Evolutionary conservation across 768 basidiomycete species (phyloP), one percentile per base, ranked within the genome.

Genomic region (Auricularia auricula-judae): DNA sequence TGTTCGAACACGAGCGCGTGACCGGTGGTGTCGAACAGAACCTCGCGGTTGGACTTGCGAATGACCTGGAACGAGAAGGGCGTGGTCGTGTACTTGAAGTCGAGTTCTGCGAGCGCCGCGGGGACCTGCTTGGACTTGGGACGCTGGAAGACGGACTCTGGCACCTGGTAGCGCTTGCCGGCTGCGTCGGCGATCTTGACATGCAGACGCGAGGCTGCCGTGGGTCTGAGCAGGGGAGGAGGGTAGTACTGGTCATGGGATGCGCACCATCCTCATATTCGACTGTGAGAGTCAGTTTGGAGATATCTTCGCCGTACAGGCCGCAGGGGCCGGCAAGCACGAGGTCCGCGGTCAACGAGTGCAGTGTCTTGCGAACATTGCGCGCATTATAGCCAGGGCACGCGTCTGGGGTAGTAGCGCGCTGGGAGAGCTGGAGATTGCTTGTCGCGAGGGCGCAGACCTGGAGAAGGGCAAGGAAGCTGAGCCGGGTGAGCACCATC

Each of bases 1-100:
- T 86, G 82, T 68, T 89, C 87, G 69, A 87, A 91, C 66, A 93
- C 84, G 72, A 89, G 73, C 0, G 88, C 77, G 68, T 86, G 80
- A 7, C 78, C 77, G 2, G 78, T 77, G 2, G 86, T 87, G 16
- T 84, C 81, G 76, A 87, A 88, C 16, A 89, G 76, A 2, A 83
- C 76, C 68, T 87, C 85, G 18, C 69, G 67, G 2, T 81, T 82
- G 4, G 74, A 68, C 0, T 78, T 72, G 44, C 86, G 82, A 66
- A 72, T 75, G 67, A 87, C 78, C 18, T 80, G 77, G 74, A 89
- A 88, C 0, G 82, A 78, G 73, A 88, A 89, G 0, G 86, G 86
- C 0, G 81, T 78, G 0, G 76, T 63, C 18, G 81, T 84, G 70
- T 83, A 86, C 66, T 81, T 82, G 78, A 89, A 87, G 51, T 77